A percentile compares a stretch with the other conserved stretches of the same genome.
These are phyloP conservation scores for Hibiscus trionum DNA, from an alignment of 345 rosid genomes.

Conservation along the genomic window DNA sequence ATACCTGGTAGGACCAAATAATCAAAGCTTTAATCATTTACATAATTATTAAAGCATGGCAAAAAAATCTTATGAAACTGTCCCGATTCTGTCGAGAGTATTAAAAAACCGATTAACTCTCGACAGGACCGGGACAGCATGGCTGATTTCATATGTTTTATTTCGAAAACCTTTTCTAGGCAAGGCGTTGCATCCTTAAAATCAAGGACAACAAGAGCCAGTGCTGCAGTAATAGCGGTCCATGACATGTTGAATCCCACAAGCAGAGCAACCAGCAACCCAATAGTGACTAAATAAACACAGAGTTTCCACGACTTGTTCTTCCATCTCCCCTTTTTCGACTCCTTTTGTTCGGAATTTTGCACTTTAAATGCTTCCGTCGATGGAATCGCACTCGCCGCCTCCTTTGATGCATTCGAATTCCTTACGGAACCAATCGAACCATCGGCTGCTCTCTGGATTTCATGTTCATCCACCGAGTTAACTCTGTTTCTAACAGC, in stretches of 20 bases:
- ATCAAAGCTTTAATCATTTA: background rate
- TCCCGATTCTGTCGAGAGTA: too few relatives aligned
- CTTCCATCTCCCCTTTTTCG: conserved; percentile 52
- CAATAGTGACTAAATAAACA: conserved; percentile 56
- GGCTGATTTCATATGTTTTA: background rate
- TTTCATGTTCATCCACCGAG: conserved; percentile 34
- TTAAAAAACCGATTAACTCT: too few relatives aligned
- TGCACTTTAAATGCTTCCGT: background rate
- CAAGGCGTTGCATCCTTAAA: conserved; percentile 75
- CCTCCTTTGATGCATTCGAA: conserved; percentile 41
- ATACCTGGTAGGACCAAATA: conserved; percentile 44
- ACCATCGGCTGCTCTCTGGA: conserved; percentile 14
- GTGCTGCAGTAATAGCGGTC: conserved; percentile 79
- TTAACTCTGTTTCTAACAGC: conserved; percentile 38
- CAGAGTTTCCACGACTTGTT: conserved; percentile 46
- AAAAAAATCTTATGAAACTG: background rate
- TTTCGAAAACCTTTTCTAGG: conserved; percentile 54
- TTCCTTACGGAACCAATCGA: conserved; percentile 16
- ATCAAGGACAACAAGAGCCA: conserved; percentile 77
- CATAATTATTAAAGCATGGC: background rate
- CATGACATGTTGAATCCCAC: conserved; percentile 84
- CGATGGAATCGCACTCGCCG: conserved; percentile 3
- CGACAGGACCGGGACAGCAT: background rate
- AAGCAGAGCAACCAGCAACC: conserved; percentile 61
- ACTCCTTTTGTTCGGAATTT: conserved; percentile 20